Evolutionary conservation across 2,329 filamentous ascomycete species (phyloP).

Genomic region (Trichoderma polysporum): DNA sequence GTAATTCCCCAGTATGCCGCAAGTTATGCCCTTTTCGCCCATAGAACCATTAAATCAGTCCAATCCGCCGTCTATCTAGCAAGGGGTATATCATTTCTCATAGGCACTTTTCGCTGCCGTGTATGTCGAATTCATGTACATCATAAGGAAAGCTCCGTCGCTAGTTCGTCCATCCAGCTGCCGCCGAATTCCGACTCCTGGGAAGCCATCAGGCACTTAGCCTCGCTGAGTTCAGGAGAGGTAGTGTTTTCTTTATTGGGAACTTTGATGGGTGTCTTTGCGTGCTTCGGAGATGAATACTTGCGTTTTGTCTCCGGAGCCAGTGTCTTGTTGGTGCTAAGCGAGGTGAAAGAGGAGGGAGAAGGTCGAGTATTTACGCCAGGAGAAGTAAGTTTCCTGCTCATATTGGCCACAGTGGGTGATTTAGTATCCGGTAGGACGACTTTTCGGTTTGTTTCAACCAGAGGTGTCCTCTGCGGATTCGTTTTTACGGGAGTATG

Average conservation of each 20-base stretch:
- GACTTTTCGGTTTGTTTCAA: background rate
- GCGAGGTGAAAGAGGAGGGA: background rate
- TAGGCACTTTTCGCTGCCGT: background rate
- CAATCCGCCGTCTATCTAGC: background rate
- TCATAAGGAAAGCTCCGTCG: slow-evolving; percentile 31
- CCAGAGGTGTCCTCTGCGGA: background rate
- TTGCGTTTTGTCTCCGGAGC: background rate
- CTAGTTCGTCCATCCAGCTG: slow-evolving; percentile 41
- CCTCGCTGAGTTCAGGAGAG: background rate
- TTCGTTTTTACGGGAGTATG: background rate
- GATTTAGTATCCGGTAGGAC: background rate
- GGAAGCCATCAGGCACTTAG: slow-evolving; percentile 27
- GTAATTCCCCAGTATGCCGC: background rate
- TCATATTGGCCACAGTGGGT: background rate
- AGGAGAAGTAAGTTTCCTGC: background rate
- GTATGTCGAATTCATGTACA: background rate
- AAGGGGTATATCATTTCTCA: slow-evolving; percentile 8
- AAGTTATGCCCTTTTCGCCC: background rate
- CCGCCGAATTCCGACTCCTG: slow-evolving; percentile 43
- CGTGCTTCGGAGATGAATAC: background rate
- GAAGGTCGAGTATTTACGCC: background rate
- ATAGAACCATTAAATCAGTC: background rate
- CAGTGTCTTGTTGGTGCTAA: background rate
- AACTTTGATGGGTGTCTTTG: background rate
- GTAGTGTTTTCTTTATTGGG: slow-evolving; percentile 30